Conservation (phyloP, 2,329 filamentous ascomycete species). For the Teratosphaeria zuluensis region DNA sequence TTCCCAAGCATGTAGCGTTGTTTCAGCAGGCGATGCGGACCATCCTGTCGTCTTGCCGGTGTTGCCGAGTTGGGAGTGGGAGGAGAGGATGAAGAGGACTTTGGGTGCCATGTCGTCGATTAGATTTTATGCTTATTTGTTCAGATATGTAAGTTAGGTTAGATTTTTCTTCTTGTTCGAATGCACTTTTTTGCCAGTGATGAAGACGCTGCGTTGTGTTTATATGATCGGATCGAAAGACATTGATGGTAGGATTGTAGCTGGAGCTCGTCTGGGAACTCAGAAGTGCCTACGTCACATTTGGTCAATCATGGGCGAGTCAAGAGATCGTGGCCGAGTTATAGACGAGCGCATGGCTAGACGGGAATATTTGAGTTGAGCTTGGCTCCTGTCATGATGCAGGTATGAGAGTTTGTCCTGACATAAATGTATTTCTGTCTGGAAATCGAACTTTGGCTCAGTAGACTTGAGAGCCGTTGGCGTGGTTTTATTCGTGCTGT, state of each 20-base stretch:
- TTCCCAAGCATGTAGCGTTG: not conserved
- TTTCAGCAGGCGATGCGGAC: slow-evolving; percentile 35
- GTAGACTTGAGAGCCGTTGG: too few species aligned
- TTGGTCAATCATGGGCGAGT: not conserved
- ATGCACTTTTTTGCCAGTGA: too few species aligned
- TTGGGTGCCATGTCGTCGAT: slow-evolving; percentile 33
- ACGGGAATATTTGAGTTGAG: not conserved
- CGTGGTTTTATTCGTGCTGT: too few species aligned
- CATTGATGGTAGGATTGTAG: not conserved
- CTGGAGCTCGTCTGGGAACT: not conserved
- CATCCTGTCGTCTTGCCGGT: slow-evolving; percentile 52
- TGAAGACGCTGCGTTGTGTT: not conserved
- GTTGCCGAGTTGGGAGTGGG: slow-evolving; percentile 35
- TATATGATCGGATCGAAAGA: not conserved
- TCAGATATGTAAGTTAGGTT: not conserved
- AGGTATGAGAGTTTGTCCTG: too few species aligned
- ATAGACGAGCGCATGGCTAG: not conserved
- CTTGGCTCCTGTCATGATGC: not conserved
- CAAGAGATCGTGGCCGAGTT: not conserved
- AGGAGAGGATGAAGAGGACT: slow-evolving; percentile 63
- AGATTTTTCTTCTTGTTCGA: too few species aligned
- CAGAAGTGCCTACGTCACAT: not conserved
- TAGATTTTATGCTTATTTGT: not conserved
- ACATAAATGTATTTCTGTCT: too few species aligned
- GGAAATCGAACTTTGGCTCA: too few species aligned